Evolutionary conservation across 164 flowering plant species (phyloP).

Genomic region (Liriodendron chinense): DNA sequence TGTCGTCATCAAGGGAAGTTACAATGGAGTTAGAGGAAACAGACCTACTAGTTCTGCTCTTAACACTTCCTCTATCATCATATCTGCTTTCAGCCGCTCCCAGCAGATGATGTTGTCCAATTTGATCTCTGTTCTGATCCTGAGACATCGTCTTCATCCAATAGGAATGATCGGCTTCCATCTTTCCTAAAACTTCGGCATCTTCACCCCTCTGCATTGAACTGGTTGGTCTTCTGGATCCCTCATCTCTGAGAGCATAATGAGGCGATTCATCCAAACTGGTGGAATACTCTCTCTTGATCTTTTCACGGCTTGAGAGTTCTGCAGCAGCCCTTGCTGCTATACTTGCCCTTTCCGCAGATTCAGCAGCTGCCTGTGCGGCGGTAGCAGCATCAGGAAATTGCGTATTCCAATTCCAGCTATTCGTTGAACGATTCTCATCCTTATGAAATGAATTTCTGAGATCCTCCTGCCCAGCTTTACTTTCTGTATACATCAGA

Average conservation of each 20-base stretch:
- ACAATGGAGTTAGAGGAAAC: slow-evolving; percentile 24
- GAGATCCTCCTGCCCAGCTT: slow-evolving; percentile 20
- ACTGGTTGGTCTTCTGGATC: background rate
- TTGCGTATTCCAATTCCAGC: slow-evolving; percentile 63
- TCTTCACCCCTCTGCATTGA: background rate
- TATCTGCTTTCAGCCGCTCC: slow-evolving; percentile 16
- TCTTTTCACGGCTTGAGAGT: slow-evolving; percentile 43
- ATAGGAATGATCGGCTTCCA: slow-evolving; percentile 6
- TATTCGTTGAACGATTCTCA: slow-evolving; percentile 18
- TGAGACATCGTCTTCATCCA: slow-evolving; percentile 4
- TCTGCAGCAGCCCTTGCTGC: slow-evolving; percentile 98
- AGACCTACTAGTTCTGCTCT: slow-evolving; percentile 21
- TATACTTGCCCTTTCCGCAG: slow-evolving; percentile 90
- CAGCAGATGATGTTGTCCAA: slow-evolving; percentile 14
- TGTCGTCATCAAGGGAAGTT: slow-evolving; percentile 19
- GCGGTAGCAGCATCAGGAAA: slow-evolving; percentile 93
- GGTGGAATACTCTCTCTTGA: slow-evolving; percentile 33
- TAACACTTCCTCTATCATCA: slow-evolving; percentile 15
- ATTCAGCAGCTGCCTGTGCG: slow-evolving; percentile 97
- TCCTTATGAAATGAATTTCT: slow-evolving; percentile 28
- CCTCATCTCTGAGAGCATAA: slow-evolving; percentile 9
- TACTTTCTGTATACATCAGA: slow-evolving; percentile 28
- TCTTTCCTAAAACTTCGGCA: slow-evolving; percentile 5
- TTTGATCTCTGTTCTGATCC: slow-evolving; percentile 9
- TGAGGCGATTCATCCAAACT: slow-evolving; percentile 28